Evolutionary conservation across 768 basidiomycete genomes (phyloP).

Genomic region (Termitomyces sp.): DNA sequence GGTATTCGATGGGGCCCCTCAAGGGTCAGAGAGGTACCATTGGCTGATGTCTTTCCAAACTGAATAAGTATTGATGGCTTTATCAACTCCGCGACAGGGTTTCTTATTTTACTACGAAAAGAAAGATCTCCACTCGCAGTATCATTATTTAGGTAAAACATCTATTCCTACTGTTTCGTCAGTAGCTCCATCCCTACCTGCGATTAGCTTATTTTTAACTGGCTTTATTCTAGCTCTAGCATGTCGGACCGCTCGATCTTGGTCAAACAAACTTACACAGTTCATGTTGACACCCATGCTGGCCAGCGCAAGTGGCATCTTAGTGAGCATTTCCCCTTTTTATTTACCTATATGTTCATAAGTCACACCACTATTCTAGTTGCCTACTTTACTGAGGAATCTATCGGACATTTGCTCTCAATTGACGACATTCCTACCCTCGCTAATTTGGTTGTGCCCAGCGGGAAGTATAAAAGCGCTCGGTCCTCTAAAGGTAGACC

Average conservation of each 20-base stretch:
- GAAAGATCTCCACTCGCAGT: conserved; percentile 43
- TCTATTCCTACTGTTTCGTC: conserved; percentile 33
- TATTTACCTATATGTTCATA: background rate
- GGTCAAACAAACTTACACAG: conserved; percentile 82
- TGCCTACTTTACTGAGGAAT: conserved; percentile 78
- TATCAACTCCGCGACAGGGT: conserved; percentile 41
- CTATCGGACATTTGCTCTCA: conserved; percentile 53
- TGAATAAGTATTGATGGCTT: background rate
- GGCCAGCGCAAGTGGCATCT: conserved; percentile 82
- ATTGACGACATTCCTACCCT: conserved; percentile 62
- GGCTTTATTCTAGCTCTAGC: conserved; percentile 19
- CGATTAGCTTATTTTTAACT: conserved; percentile 2
- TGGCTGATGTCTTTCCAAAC: background rate
- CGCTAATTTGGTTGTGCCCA: conserved; percentile 53
- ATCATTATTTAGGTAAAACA: conserved; percentile 44
- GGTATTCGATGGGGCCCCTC: conserved; percentile 79
- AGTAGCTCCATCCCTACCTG: conserved; percentile 8
- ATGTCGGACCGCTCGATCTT: conserved; percentile 38
- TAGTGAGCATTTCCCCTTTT: conserved; percentile 40
- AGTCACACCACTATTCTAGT: conserved; percentile 40
- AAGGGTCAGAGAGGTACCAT: conserved; percentile 59
- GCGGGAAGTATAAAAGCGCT: conserved; percentile 68
- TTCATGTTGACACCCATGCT: conserved; percentile 62
- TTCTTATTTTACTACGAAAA: conserved; percentile 83
- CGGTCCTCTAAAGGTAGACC: conserved; percentile 59